Base-by-base conservation (phyloP, 495 filamentous ascomycete genomes). In the Podospora comata region DNA sequence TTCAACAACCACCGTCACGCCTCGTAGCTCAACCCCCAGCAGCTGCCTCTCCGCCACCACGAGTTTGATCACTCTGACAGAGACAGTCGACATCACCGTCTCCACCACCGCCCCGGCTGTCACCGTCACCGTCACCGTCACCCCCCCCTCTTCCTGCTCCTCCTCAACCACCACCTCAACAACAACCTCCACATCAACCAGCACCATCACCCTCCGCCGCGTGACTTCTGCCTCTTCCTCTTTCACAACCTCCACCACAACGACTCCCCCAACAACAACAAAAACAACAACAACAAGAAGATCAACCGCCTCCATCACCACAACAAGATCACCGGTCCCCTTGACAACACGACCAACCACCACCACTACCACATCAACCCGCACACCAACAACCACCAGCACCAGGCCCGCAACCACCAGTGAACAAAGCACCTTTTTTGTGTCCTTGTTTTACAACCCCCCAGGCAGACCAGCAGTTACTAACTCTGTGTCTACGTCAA, bases 71-170 rank as follows among this genome's bases (percentile, higher is more conserved):
- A 76, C 70, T 20, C 30, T 76, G 1, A 76, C 72, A 13, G 60
- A 69, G 39, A 74, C 65, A 23, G 18, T 68, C 28, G 69, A 72
- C 30, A 64, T 70, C 59, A 73, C 73, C 27, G 65, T 68, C 13
- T 70, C 65, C 26, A 65, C 68, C 44, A 70, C 65, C 0, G 48
- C 59, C n/a, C 48, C 30, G 2, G 28, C 55, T 2, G 6, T 58
- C 4, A 20, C 55, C 55, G 13, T 28, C 4, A 20, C 55, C 55
- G 13, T 28, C 4, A 48, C 60, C 57, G 16, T 19, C n/a, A 20
- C 4, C 5, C 57, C 30, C 53, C 19, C 16, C 3, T 13, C 56
- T 19, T 20, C 60, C n/a, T 34, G 67, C 5, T 18, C 39, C 39
- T 9, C 39, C 15, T 16, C 13, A 48, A 48, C 39, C 39, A 48